Conservation (phyloP, 768 basidiomycete species). For the Xerocomellus chrysenteron region DNA sequence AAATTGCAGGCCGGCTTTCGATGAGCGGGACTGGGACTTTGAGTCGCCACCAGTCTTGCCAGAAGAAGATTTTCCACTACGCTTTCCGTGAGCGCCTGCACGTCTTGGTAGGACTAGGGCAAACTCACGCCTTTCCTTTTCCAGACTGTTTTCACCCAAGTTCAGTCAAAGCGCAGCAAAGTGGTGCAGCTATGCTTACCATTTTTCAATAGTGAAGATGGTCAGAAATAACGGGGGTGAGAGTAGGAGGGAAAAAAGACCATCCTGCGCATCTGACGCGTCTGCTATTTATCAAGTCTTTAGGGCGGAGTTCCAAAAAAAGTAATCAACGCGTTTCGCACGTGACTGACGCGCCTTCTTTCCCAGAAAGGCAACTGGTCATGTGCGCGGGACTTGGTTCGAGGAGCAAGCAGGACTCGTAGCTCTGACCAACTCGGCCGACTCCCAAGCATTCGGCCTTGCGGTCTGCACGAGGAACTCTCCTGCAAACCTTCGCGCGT, state of each 20-base stretch:
- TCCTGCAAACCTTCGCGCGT: constrained; percentile 21
- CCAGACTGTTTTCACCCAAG: constrained; percentile 40
- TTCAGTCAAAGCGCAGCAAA: constrained; percentile 7
- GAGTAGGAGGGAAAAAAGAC: constrained; percentile 10
- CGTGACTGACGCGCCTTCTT: constrained; percentile 32
- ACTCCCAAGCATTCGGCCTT: constrained; percentile 21
- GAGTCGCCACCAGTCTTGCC: constrained; percentile 49
- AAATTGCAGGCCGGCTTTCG: constrained; percentile 65
- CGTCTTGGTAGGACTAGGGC: not conserved
- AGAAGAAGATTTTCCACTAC: constrained; percentile 46
- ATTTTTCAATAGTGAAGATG: constrained; percentile 23
- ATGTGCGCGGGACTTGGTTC: constrained; percentile 22
- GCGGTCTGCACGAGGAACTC: constrained; percentile 33
- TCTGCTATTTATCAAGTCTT: constrained; percentile 31
- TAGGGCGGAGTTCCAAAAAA: constrained; percentile 32
- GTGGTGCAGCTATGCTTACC: constrained; percentile 24
- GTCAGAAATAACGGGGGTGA: constrained; percentile 17
- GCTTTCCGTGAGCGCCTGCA: not conserved
- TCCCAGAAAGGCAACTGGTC: constrained; percentile 20
- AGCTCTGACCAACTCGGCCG: constrained; percentile 5
- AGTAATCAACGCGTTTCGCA: constrained; percentile 34
- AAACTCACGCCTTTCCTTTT: constrained; percentile 53
- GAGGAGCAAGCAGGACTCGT: constrained; percentile 1
- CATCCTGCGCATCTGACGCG: constrained; percentile 18
- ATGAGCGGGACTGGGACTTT: constrained; percentile 68